A percentile compares a stretch with the other conserved stretches of the same genome.
Conservation (phyloP, 257 asterid genomes). For the Nicotiana benthamiana region DNA sequence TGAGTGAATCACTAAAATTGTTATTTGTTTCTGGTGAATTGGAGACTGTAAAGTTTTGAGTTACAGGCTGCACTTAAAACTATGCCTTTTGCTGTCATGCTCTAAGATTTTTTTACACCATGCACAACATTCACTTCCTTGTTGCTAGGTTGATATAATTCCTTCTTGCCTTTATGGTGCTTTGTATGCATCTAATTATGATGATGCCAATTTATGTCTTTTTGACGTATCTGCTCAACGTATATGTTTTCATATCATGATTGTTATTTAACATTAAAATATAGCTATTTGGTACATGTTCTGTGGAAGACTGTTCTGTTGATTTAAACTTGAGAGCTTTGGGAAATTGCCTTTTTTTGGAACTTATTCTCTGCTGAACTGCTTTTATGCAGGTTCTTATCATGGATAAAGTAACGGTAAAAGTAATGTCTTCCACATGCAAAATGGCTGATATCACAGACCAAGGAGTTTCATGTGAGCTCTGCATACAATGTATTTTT, state of each 20-base stretch:
- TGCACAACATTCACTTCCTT: not conserved
- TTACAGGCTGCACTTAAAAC: not conserved
- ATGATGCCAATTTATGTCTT: not conserved
- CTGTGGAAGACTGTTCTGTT: not conserved
- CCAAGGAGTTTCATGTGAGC: conserved; percentile 94
- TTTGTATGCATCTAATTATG: not conserved
- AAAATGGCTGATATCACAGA: conserved; percentile 98
- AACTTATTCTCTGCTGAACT: not conserved
- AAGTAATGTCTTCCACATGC: conserved; percentile 90
- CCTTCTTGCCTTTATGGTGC: not conserved
- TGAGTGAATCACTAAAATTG: too few relatives aligned
- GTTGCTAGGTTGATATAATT: not conserved
- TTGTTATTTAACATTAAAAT: not conserved
- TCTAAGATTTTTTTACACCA: not conserved
- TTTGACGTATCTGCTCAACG: not conserved
- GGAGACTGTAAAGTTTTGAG: not conserved
- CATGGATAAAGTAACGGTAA: conserved; percentile 96
- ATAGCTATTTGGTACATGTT: not conserved
- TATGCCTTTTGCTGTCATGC: not conserved
- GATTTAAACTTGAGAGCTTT: not conserved
- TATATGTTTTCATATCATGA: not conserved
- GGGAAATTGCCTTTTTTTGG: not conserved
- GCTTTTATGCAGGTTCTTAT: conserved; percentile 66
- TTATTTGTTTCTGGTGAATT: not conserved
- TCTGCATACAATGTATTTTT: not conserved